Evolutionary conservation across 1,284 basidiomycete species (phyloP), one percentile per base, ranked within the genome.

Genomic region (Ceratobasidium sp.): DNA sequence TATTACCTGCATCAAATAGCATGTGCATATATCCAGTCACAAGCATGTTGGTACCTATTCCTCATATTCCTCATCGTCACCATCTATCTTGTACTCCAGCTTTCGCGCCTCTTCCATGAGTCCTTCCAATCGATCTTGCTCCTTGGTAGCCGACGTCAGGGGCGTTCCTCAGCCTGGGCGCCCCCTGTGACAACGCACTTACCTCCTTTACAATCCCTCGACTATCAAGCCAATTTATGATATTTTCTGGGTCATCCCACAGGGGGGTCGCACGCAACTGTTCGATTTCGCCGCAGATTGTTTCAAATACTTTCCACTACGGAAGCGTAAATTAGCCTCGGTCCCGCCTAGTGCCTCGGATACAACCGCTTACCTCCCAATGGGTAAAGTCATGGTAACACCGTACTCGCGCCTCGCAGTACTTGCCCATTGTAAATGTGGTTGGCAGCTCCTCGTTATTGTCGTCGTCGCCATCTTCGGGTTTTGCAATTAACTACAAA

Each of bases 181-280:
- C 36, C n/a, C 77, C n/a, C n/a, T n/a, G n/a, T n/a, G n/a, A n/a
- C n/a, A n/a, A n/a, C n/a, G n/a, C n/a, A n/a, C 79, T 71, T 50
- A 81, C 80, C 67, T 83, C 82, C 36, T 88, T 85, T 75, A 94
- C 89, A 57, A 91, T 81, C 14, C 86, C 85, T 53, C 90, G 84
- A 73, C 87, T 79, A 74, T 94, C 92, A 39, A 96, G 84, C 92
- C 92, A 95, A 52, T 92, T 89, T 80, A 90, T 90, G 36, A 94
- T 85, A 30, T 83, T 87, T 77, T 94, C 92, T 5, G 89, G 90
- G 77, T 94, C 88, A 77, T 67, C 18, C 57, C n/a, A 53, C 23
- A 62, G 71, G 18, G 74, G 72, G 26, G 72, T 39, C 14, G 62
- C 71, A 57, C 75, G 73, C 30, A 78, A 61, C n/a, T 65, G 30